Base-by-base conservation (phyloP, 768 basidiomycete species). In the Cyathus striatus region DNA sequence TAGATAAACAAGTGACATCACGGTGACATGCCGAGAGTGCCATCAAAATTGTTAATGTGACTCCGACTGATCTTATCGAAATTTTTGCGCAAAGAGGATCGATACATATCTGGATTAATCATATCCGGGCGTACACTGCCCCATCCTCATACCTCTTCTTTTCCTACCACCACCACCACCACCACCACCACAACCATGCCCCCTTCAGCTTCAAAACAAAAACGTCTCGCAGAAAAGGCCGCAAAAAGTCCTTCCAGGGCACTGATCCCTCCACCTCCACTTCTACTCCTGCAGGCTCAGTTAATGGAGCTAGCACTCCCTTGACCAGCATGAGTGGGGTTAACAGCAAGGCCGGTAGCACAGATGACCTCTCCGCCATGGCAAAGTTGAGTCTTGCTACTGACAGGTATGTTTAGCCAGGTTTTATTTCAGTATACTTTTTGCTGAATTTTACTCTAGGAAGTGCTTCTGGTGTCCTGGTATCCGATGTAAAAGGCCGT, bases 141-240 rank as follows among this genome's bases (percentile, higher is more conserved):
- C n/a, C n/a, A n/a, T 40, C 33, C 13, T 27, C 38, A 45, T 23
- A 32, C 22, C 40, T 14, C 44, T 36, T 4, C 45, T 25, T 3
- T 30, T 37, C 2, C 17, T 30, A 17, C 32, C 42, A 17, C 20
- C 33, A 16, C 27, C 40, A 4, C 40, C 18, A 22, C 25, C 40
- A 4, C 24, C 23, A 4, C 25, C 34, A 23, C 17, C 40, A 50
- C 54, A 48, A 65, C 47, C 51, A 86, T 86, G 85, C 55, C 88
- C 0, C 86, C 87, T 36, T 90, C 88, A 41, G 75, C 84, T 20
- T 87, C 88, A 37, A 90, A 90, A 61, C 90, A 92, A 65, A 97
- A 97, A 64, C 82, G 95, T 38, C 79, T 96, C 44, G 93, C 90
- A 48, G 94, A 95, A 65, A 96, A 96, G 65, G 92, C 84, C 16